phyloP scores from a whole-genome alignment of 169 alveolate species.

The Cryptosporidium canis region DNA sequence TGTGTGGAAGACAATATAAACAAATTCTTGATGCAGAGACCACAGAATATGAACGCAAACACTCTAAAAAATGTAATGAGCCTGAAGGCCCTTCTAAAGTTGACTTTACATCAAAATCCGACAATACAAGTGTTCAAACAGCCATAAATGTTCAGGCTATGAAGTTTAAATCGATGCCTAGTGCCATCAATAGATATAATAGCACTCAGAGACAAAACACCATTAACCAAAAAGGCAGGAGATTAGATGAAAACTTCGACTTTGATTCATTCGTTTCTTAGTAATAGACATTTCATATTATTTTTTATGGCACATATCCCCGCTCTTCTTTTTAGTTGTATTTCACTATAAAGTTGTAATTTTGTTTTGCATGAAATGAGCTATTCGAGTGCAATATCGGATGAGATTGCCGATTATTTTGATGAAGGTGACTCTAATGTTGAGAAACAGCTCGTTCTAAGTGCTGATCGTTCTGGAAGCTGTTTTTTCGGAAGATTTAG shows the following conservation, averaged over 20 bases:
- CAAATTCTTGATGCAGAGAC: conserved; percentile 36
- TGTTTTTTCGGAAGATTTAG: conserved; percentile 70
- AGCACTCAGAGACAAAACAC: not conserved
- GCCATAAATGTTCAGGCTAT: not conserved
- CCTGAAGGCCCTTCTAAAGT: not conserved
- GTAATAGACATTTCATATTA: not conserved
- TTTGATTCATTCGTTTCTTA: conserved; percentile 47
- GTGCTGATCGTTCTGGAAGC: not conserved
- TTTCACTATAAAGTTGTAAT: not conserved
- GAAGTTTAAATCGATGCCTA: not conserved
- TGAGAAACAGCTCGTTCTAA: conserved; percentile 33
- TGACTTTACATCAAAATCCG: not conserved
- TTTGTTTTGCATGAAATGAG: not conserved
- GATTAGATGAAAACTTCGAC: conserved; percentile 59
- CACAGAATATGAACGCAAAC: not conserved
- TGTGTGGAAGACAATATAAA: conserved; percentile 21
- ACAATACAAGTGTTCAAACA: not conserved
- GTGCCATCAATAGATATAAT: not conserved
- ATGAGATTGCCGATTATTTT: conserved; percentile 42
- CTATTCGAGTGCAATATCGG: not conserved
- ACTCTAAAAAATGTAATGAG: too few relatives aligned
- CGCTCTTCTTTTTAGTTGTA: conserved; percentile 13
- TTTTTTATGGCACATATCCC: not conserved
- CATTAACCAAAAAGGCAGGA: conserved; percentile 20
- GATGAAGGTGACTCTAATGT: conserved; percentile 20